Evolutionary conservation across 1,139 yeast species (phyloP).

Genomic region (Pichia sp.): DNA sequence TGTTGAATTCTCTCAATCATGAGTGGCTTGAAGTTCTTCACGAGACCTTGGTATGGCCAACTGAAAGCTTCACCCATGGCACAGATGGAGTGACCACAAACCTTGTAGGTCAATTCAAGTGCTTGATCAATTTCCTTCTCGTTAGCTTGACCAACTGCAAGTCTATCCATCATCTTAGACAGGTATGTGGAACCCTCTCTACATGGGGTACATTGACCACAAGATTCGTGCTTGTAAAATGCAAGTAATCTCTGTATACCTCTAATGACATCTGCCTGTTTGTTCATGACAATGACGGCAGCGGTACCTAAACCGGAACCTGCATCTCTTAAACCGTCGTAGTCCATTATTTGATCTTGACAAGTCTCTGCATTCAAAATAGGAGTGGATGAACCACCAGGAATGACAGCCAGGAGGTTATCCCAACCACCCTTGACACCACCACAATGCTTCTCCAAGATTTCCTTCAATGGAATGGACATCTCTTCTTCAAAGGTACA

Average conservation of each 20-base stretch:
- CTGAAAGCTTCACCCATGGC: slow-evolving; percentile 92
- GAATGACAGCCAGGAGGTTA: slow-evolving; percentile 75
- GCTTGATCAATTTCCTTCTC: slow-evolving; percentile 78
- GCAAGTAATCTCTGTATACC: slow-evolving; percentile 80
- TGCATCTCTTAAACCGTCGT: slow-evolving; percentile 73
- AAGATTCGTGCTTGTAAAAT: slow-evolving; percentile 84
- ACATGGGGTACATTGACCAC: slow-evolving; percentile 94
- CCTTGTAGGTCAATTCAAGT: slow-evolving; percentile 71
- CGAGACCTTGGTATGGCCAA: slow-evolving; percentile 87
- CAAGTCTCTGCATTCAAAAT: slow-evolving; percentile 62
- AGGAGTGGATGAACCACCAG: slow-evolving; percentile 87
- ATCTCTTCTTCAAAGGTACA: slow-evolving; percentile 91
- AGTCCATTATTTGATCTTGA: slow-evolving; percentile 72
- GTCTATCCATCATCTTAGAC: slow-evolving; percentile 75
- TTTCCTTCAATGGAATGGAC: slow-evolving; percentile 78
- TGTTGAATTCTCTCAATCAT: slow-evolving; percentile 64
- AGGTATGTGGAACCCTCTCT: slow-evolving; percentile 92
- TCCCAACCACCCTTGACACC: slow-evolving; percentile 92
- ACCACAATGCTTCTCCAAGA: slow-evolving; percentile 82
- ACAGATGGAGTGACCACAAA: slow-evolving; percentile 87
- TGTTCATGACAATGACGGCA: slow-evolving; percentile 85
- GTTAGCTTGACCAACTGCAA: slow-evolving; percentile 69
- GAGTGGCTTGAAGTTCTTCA: slow-evolving; percentile 74
- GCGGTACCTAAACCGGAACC: slow-evolving; percentile 90
- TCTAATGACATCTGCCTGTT: slow-evolving; percentile 73